Percentiles rank a stretch among this genome's conserved stretches.
Evolutionary conservation across 1,284 basidiomycete genomes (phyloP).

Genomic region (Ustilago nuda): DNA sequence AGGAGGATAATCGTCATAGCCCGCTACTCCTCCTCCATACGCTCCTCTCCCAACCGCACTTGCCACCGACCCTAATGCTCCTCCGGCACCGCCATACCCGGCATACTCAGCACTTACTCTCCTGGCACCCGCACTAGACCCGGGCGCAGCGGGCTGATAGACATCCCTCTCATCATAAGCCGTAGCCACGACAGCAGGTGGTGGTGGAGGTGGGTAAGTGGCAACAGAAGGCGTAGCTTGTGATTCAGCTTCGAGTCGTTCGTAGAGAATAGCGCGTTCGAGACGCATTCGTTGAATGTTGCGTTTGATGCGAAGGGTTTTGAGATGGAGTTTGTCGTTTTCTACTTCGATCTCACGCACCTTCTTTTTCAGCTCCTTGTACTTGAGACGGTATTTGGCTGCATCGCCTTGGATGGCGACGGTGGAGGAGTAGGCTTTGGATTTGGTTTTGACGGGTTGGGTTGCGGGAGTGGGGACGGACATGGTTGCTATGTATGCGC

Average conservation of each 20-base stretch:
- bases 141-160: neutral
- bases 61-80: conserved; percentile 1
- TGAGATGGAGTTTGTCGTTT: conserved; percentile 86
- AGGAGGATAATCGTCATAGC: conserved; percentile 38
- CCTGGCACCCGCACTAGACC: neutral
- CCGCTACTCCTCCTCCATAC: conserved; percentile 13
- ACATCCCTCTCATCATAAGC: conserved; percentile 22
- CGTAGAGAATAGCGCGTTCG: conserved; percentile 77
- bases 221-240: conserved; percentile 28
- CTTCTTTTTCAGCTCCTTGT: conserved; percentile 88
- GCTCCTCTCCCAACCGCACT: conserved; percentile 10
- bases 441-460: conserved; percentile 61
- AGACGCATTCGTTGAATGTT: conserved; percentile 88
- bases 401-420: conserved; percentile 75
- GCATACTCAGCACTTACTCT: neutral
- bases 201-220: conserved; percentile 21
- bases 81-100: neutral
- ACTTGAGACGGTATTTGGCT: conserved; percentile 87
- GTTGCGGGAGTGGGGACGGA: conserved; percentile 43
- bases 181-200: neutral
- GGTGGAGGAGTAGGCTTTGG: conserved; percentile 65
- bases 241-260: conserved; percentile 57
- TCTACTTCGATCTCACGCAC: conserved; percentile 89
- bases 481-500: conserved; percentile 15
- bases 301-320: conserved; percentile 82